Evolutionary conservation across 371 early-diverging fungal species (phyloP).

Genomic region (Circinella umbellata): DNA sequence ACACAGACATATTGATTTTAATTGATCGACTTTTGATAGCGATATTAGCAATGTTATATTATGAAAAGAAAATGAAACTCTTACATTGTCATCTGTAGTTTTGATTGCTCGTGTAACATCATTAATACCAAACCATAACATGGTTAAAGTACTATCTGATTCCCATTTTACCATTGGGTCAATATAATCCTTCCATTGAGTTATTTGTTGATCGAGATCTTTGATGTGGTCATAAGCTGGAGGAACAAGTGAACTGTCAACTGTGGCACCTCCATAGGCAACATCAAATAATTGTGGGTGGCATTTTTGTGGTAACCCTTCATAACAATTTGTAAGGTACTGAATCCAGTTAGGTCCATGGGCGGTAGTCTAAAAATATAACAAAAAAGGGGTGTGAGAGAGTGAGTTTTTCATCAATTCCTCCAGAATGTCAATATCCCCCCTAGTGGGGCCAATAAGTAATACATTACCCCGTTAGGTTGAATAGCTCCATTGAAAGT

Average conservation of each 20-base stretch:
- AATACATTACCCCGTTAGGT: constrained; percentile 11
- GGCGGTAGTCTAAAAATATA: constrained; percentile 18
- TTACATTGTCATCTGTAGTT: background rate
- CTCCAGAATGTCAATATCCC: no score
- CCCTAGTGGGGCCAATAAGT: background rate
- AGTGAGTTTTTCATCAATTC: background rate
- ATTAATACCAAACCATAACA: constrained; percentile 22
- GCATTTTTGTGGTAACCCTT: constrained; percentile 24
- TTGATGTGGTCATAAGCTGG: constrained; percentile 11
- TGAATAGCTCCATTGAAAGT: constrained; percentile 12
- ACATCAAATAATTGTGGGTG: constrained; percentile 15
- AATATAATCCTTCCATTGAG: constrained; percentile 13
- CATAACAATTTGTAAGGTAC: constrained; percentile 19
- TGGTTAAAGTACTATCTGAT: constrained; percentile 6
- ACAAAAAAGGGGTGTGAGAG: background rate
- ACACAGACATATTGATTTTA: no score
- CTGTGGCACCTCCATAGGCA: constrained; percentile 19
- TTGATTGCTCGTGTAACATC: constrained; percentile 5
- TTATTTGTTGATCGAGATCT: constrained; percentile 13
- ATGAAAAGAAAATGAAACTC: background rate
- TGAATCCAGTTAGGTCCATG: constrained; percentile 22
- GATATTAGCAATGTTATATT: background rate
- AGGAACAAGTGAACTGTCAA: constrained; percentile 6
- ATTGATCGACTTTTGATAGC: no score
- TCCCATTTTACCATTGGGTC: constrained; percentile 17